Evolutionary conservation across 2,329 filamentous ascomycete species (phyloP), one percentile per base, ranked within the genome.

Genomic region (Fusarium sp.): DNA sequence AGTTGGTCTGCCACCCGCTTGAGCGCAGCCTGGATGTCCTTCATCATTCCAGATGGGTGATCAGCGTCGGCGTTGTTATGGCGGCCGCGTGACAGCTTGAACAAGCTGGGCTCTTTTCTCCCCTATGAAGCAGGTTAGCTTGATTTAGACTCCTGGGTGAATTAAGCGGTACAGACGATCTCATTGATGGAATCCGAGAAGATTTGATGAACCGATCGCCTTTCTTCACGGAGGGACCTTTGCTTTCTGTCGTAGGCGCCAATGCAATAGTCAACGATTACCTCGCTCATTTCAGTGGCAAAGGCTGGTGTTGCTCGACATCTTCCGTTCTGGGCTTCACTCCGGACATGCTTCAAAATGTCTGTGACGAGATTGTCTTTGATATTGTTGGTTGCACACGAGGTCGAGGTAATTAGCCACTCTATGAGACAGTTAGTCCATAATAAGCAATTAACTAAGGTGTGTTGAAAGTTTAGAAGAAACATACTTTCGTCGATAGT

Each of bases 261-360:
- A 14, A 76, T 43, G 18, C 73, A 76, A 18, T 64, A 69, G 57
- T 76, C 67, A 4, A 74, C 67, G n/a, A 76, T 67, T 1, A 69
- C n/a, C 25, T 30, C 39, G 27, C 50, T 64, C 71, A 76, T 72
- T 18, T 72, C 69, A 30, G 60, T 3, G 1, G 65, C 63, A n/a
- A 54, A 60, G 5, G 18, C 25, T 7, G 64, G 65, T 14, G 16
- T 62, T 35, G 4, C 14, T 25, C 11, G 37, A 14, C 4, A 50
- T 5, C 37, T 50, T 62, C 43, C 27, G 10, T 13, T 14, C 6
- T 39, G 2, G 6, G 39, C 34, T 16, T 62, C 35, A 16, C 39
- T 68, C 5, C 2, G 27, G 10, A 68, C 20, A 14, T 58, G 45
- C 3, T 50, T 25, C 2, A 75, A 32, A 3, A 66, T 56, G 6